Evolutionary conservation across 1,284 basidiomycete species (phyloP).

Genomic region (Abortiporus biennis): DNA sequence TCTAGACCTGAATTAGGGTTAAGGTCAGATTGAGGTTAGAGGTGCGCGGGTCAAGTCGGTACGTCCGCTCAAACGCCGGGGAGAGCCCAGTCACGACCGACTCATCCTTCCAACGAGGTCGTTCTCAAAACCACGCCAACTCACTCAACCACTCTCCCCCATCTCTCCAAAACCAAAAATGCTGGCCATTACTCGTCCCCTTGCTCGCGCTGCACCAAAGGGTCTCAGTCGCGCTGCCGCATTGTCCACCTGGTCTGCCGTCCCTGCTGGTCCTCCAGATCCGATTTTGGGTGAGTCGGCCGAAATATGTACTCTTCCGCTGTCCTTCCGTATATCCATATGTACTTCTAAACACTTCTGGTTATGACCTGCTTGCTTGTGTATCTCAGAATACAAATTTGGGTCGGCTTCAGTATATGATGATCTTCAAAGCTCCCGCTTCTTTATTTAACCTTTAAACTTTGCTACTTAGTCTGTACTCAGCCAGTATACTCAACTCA

Average conservation of each 20-base stretch:
- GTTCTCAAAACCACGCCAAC: conserved; percentile 9
- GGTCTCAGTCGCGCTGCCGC: conserved; percentile 26
- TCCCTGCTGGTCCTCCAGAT: conserved; percentile 88
- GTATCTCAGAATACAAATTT: too few relatives aligned
- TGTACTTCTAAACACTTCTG: background rate
- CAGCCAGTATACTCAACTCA: too few relatives aligned
- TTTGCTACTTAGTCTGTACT: too few relatives aligned
- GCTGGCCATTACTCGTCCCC: conserved; percentile 30
- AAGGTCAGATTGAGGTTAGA: background rate
- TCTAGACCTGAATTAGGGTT: conserved; percentile 11
- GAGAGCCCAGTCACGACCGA: background rate
- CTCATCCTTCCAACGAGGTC: too few relatives aligned
- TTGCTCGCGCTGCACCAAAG: conserved; percentile 24
- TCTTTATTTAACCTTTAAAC: too few relatives aligned
- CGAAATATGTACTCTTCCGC: background rate
- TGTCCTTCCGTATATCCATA: background rate
- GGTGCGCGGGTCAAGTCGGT: conserved; percentile 12
- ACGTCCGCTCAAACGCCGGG: conserved; percentile 5
- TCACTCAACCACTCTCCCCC: conserved; percentile 8
- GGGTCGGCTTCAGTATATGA: too few relatives aligned
- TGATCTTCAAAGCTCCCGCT: too few relatives aligned
- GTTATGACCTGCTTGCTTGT: too few relatives aligned
- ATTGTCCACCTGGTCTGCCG: conserved; percentile 77
- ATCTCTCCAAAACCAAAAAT: conserved; percentile 20
- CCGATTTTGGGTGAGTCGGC: conserved; percentile 76